Evolutionary conservation across 2,329 filamentous ascomycete genomes (phyloP).

Genomic region (Emergomyces orientalis): DNA sequence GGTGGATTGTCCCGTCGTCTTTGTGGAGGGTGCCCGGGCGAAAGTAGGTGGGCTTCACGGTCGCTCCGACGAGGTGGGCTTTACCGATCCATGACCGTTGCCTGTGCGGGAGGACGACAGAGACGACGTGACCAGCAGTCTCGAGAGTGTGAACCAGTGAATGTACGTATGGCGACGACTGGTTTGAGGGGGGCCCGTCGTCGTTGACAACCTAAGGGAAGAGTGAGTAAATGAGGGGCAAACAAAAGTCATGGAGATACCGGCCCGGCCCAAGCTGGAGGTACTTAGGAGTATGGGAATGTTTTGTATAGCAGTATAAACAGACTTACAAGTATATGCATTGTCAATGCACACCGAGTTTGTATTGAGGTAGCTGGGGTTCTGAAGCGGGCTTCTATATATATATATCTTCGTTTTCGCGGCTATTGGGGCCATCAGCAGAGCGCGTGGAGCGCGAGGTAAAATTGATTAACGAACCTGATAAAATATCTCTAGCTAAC

Average conservation of each 20-base stretch:
- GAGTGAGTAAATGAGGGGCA: slow-evolving; percentile 1
- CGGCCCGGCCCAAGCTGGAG: too few species aligned
- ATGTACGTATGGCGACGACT: slow-evolving; percentile 73
- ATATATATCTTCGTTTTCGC: not conserved
- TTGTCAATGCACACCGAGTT: slow-evolving; percentile 19
- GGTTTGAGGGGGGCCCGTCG: slow-evolving; percentile 67
- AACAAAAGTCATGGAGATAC: not conserved
- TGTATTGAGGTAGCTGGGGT: not conserved
- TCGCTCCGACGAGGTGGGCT: slow-evolving; percentile 88
- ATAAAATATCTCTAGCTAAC: not conserved
- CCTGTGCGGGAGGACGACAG: slow-evolving; percentile 79
- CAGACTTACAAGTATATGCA: slow-evolving; percentile 45
- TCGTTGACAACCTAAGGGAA: slow-evolving; percentile 51
- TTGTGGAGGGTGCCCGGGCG: slow-evolving; percentile 53
- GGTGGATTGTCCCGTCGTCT: slow-evolving; percentile 59
- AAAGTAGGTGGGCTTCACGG: slow-evolving; percentile 76
- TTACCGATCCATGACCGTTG: slow-evolving; percentile 98
- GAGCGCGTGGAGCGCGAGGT: not conserved
- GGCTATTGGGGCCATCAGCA: not conserved
- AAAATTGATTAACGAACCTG: not conserved
- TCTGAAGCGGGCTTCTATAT: not conserved
- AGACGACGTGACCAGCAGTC: slow-evolving; percentile 71
- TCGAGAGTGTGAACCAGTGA: slow-evolving; percentile 62
- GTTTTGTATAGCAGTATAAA: not conserved
- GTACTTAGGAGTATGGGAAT: slow-evolving; percentile 8